Evolutionary conservation across 2,329 filamentous ascomycete genomes (phyloP), one percentile per base, ranked within the genome.

Genomic region (Dothideomycetes sp.): DNA sequence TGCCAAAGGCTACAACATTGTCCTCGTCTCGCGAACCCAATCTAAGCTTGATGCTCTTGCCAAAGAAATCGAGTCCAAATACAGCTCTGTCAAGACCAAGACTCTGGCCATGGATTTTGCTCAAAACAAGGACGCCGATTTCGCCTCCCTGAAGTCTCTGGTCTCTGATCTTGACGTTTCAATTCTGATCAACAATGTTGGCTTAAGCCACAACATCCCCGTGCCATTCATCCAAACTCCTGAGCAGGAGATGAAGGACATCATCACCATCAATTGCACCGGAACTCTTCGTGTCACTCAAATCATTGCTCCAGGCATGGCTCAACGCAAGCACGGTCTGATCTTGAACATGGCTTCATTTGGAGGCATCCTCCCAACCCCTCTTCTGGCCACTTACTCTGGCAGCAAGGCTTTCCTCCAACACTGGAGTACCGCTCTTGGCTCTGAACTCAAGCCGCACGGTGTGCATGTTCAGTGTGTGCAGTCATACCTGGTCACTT

Each of bases 341-440:
- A 86, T 98, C 54, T 70, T 98, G 40, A 98, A 89, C 43, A 95
- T 98, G 88, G 91, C 89, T 34, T 95, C 88, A 9, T 94, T 96
- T 58, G 91, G 83, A 46, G 93, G 91, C 49, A 81, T 93, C 64
- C 77, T 91, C 45, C 91, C 91, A 5, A 94, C 86, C 1, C 88
- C 93, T 4, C 79, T 91, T 40, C 75, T 98, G 33, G 91, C 91
- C 10, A 96, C 91, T 3, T 98, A 98, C 72, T 93, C 85, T 33
- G 91, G 91, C 49, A 91, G 83, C 75, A 98, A 98, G 68, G 89
- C 91, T 1, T 98, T 98, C 73, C 73, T 98, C 36, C 89, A 96
- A 65, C 81, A 94, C 57, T 98, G 91, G 91, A 94, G 84, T 49
- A 82, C 79, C 4, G 79, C 91, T 9, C 73, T 98, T 11, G 84